Base-by-base conservation (phyloP, 1,284 basidiomycete genomes). In the Sporisorium sorghi region DNA sequence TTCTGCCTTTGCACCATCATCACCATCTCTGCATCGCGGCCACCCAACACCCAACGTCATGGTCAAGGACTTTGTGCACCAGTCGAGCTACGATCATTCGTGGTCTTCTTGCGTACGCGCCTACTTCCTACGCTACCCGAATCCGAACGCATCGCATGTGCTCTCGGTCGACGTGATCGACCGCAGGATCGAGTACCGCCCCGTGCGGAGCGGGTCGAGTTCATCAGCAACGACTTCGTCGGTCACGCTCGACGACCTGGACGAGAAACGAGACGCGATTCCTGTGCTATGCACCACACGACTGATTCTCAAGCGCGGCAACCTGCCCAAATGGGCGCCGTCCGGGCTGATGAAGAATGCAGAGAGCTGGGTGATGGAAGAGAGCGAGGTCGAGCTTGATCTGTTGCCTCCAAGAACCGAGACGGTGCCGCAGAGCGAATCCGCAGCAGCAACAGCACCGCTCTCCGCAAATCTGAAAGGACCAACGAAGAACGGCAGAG, bases 51-150 rank as follows among this genome's bases (percentile, higher is more conserved):
- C 15, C 46, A n/a, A n/a, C n/a, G 37, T 35, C 37, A 75, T 75
- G 73, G 73, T 75, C 52, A 70, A 70, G 52, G 73, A 75, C 54
- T 75, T 66, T 28, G 67, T 75, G 3, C 73, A 75, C 28, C 63
- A 75, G 54, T 70, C 73, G 4, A 57, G 50, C 58, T 75, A 67
- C 37, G 63, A 70, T 30, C 68, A 69, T 39, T 66, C 78, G 9
- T 80, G 78, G 78, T 71, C 74, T 5, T 76, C 74, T 2, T 80
- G 78, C 58, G 64, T 73, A 6, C 67, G 77, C 21, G 95, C 95
- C 17, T 98, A 93, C 87, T 94, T 95, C 82, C 88, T 97, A 69
- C 91, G 97, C 73, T 99, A 99, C 85, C 96, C 97, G 4, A 99
- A 98, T 85, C 95, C 96, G 43, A 93, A 93, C 79, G 93, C 96